Conservation (phyloP, 2,329 filamentous ascomycete genomes). For the Exophiala viscosa region DNA sequence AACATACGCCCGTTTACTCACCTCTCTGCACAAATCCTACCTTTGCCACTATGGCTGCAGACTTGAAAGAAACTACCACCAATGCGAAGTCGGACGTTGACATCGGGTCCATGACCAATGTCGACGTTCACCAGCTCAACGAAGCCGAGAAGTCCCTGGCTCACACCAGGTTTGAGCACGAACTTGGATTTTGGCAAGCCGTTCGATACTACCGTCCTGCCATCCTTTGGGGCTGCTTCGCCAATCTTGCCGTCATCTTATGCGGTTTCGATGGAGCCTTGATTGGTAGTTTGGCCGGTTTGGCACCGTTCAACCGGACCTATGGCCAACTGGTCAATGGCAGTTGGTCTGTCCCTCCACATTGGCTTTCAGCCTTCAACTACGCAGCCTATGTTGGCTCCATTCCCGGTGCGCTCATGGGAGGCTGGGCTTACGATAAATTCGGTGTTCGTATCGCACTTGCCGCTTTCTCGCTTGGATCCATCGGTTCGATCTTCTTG, state of each 20-base stretch:
- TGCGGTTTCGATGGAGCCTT: conserved; percentile 58
- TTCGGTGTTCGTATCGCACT: conserved; percentile 30
- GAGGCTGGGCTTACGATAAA: conserved; percentile 32
- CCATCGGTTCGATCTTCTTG: conserved; percentile 11
- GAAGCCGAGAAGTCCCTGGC: conserved; percentile 1
- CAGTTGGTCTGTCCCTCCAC: conserved; percentile 41
- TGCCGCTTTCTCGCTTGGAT: background rate
- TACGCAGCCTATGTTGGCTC: conserved; percentile 46
- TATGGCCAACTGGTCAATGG: conserved; percentile 40
- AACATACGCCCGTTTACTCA: too few species aligned
- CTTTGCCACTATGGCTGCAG: too few species aligned
- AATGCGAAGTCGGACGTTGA: too few species aligned
- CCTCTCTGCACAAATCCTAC: too few species aligned
- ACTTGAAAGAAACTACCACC: too few species aligned
- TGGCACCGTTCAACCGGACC: conserved; percentile 53
- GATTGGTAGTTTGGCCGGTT: conserved; percentile 58
- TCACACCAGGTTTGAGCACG: conserved; percentile 33
- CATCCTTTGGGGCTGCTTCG: conserved; percentile 33
- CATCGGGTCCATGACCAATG: background rate
- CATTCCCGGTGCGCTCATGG: conserved; percentile 40
- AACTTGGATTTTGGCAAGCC: conserved; percentile 35
- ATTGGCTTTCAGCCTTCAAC: conserved; percentile 60
- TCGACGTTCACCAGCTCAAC: background rate
- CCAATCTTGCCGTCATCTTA: conserved; percentile 32
- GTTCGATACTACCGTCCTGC: conserved; percentile 44